phyloP scores from a whole-genome alignment of 768 basidiomycete genomes.

The Tulasnella sp. region DNA sequence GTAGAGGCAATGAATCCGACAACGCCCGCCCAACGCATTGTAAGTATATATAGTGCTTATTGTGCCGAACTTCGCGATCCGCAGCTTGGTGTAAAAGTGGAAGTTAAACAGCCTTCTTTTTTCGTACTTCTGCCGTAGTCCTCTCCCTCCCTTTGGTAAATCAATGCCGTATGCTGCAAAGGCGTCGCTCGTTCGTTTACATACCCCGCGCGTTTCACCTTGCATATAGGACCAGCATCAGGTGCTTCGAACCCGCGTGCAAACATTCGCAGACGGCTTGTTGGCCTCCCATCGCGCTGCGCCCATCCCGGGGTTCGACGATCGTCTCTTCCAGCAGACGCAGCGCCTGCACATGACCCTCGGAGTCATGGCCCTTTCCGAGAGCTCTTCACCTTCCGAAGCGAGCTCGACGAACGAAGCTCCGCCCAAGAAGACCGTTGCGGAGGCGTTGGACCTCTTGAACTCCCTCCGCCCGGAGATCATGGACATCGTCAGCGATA shows the following conservation, averaged over 20 bases:
- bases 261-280: constrained; percentile 8
- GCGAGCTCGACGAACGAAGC: background rate
- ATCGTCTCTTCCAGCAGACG: background rate
- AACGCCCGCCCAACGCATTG: constrained; percentile 10
- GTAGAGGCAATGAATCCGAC: background rate
- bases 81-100: background rate
- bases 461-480: constrained; percentile 1
- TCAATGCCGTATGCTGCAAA: background rate
- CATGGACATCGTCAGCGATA: background rate
- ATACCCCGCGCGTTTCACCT: background rate
- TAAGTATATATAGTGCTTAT: background rate
- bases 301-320: constrained; percentile 8
- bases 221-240: constrained; percentile 11
- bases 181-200: background rate
- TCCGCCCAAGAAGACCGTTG: background rate
- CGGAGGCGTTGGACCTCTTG: constrained; percentile 9
- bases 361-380: constrained; percentile 2
- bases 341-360: background rate
- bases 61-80: background rate
- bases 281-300: background rate
- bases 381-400: background rate
- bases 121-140: background rate
- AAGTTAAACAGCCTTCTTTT: background rate
- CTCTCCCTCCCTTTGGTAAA: constrained; percentile 12
- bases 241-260: constrained; percentile 6